phyloP scores from a whole-genome alignment of 495 filamentous ascomycete species.

The Trichoderma reesei region DNA sequence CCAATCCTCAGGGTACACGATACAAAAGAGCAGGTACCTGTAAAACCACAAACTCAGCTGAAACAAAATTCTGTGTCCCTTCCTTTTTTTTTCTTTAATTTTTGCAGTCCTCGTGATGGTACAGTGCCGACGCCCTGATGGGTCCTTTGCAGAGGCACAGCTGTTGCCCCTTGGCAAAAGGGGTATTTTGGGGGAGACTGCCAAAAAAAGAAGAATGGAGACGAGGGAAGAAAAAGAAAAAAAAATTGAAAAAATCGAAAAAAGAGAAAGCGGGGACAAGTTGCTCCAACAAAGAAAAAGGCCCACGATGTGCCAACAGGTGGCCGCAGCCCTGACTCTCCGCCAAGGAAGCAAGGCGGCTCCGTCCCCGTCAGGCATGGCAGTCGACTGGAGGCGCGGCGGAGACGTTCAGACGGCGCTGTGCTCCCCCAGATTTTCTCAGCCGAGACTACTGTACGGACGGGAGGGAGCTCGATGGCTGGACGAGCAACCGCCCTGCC shows the following conservation, averaged over 20 bases:
- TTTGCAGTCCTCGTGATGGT: slow-evolving; percentile 8
- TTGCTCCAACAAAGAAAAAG: background rate
- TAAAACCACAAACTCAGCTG: background rate
- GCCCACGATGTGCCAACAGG: background rate
- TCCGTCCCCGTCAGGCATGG: background rate
- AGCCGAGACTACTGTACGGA: background rate
- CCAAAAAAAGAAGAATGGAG: background rate
- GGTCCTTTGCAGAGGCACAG: slow-evolving; percentile 1
- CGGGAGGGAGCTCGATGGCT: too few relatives aligned
- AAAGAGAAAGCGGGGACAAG: background rate
- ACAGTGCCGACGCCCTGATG: slow-evolving; percentile 1
- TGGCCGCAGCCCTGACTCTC: background rate
- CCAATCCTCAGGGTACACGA: background rate
- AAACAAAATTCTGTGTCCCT: background rate
- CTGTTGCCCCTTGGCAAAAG: background rate
- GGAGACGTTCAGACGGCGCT: background rate
- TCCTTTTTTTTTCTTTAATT: background rate
- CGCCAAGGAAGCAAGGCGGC: background rate
- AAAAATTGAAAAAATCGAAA: background rate
- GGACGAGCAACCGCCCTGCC: background rate
- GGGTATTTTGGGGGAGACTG: background rate
- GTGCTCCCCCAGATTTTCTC: slow-evolving; percentile 1
- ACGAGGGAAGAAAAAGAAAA: background rate
- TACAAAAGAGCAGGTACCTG: background rate
- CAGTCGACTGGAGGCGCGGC: background rate